Evolutionary conservation across 2,329 filamentous ascomycete genomes (phyloP).

Genomic region (Phialocephala subalpina): DNA sequence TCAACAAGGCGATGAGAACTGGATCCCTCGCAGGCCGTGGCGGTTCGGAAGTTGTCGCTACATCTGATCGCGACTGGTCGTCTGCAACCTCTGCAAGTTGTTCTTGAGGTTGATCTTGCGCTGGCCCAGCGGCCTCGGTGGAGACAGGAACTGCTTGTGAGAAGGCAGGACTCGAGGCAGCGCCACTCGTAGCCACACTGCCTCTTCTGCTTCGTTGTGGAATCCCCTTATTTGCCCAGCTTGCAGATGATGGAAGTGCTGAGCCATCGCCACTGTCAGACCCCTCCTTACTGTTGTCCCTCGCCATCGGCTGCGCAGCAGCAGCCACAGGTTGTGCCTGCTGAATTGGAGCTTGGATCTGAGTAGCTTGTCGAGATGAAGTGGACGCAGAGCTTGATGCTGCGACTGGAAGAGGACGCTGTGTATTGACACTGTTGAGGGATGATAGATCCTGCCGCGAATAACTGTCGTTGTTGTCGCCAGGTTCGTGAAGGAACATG

Average conservation of each 20-base stretch:
- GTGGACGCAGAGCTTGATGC: slow-evolving; percentile 58
- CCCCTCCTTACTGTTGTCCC: slow-evolving; percentile 81
- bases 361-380: slow-evolving; percentile 59
- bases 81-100: slow-evolving; percentile 6
- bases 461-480: slow-evolving; percentile 98
- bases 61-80: slow-evolving; percentile 5
- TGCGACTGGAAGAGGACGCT: slow-evolving; percentile 66
- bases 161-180: slow-evolving; percentile 83
- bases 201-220: slow-evolving; percentile 72
- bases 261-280: slow-evolving; percentile 81
- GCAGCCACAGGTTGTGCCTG: slow-evolving; percentile 45
- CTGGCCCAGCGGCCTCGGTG: slow-evolving; percentile 57
- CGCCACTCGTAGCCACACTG: slow-evolving; percentile 83
- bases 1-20: slow-evolving; percentile 50
- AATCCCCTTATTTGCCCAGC: slow-evolving; percentile 82
- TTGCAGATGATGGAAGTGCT: slow-evolving; percentile 91
- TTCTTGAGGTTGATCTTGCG: slow-evolving; percentile 34
- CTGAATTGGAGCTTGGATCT: slow-evolving; percentile 43
- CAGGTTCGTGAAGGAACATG: slow-evolving; percentile 97
- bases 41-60: slow-evolving; percentile 21
- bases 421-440: slow-evolving; percentile 88
- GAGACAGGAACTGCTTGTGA: slow-evolving; percentile 64
- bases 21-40: slow-evolving; percentile 34
- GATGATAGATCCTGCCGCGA: slow-evolving; percentile 93
- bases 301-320: slow-evolving; percentile 70